Evolutionary conservation across 2,329 filamentous ascomycete species (phyloP), one percentile per base, ranked within the genome.

Genomic region (Diaporthe sp.): DNA sequence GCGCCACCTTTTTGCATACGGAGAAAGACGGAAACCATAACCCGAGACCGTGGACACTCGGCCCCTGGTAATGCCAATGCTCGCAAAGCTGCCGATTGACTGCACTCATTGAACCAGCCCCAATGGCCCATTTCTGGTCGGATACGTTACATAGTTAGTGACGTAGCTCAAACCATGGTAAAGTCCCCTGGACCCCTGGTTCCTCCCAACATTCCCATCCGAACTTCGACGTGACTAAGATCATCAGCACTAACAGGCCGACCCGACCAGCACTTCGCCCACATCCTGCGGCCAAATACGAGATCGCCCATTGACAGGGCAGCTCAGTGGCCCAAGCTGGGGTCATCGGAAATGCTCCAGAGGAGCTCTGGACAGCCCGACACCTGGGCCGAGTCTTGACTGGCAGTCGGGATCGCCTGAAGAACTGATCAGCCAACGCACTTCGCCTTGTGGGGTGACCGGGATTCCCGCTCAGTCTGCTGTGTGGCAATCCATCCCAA

Each of bases 391-490:
- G 42, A 19, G 44, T 19, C 30, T 50, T 32, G 32, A n/a, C 39
- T 19, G 58, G 58, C 32, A 8, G 63, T 35, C 63, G 58, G 37
- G 37, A 25, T 51, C 47, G 37, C 30, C 44, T 66, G 63, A 22
- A 68, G 47, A 53, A 66, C 63, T 50, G 63, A 68, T 30, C 39
- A 51, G 63, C 63, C 22, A 68, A 32, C 63, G 63, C 47, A 68
- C 63, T 53, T 68, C 63, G 63, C 63, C 63, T 68, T 53, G 63
- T 68, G 63, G 47, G 63, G 63, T 39, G 47, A 53, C 63, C 63
- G 63, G 63, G 63, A 37, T 53, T 53, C 47, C 63, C 47, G 63
- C 37, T 39, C 15, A 39, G 63, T 68, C 4, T 53, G 47, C 35
- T 27, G 22, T 51, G 63, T 7, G 63, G 13, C n/a, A 32, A 68